These are phyloP conservation scores for Pseudonitzschia multiseries DNA, from an alignment of 108 stramenopile genomes.

Conservation along the genomic window DNA sequence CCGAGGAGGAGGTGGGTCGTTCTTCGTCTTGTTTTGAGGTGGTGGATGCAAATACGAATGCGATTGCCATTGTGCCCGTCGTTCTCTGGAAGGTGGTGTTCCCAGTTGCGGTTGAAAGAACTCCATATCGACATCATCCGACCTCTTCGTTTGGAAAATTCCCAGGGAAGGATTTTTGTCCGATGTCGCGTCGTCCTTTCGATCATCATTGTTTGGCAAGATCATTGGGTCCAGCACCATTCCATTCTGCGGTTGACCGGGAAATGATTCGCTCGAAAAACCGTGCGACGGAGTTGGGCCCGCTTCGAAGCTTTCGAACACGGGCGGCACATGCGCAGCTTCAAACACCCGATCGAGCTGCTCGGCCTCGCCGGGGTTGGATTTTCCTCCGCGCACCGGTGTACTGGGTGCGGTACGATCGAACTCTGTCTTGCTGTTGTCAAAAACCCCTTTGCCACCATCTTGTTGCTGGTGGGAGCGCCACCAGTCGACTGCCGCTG, in stretches of 20 bases:
- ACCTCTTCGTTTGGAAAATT: neutral
- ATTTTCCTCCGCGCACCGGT: no score
- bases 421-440: neutral
- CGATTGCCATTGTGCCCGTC: no score
- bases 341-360: neutral
- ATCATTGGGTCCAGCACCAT: neutral
- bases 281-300: neutral
- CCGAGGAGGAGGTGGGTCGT: neutral
- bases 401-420: neutral
- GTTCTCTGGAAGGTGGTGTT: neutral
- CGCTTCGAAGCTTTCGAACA: neutral
- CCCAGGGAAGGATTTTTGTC: neutral
- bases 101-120: neutral
- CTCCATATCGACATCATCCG: neutral
- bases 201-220: neutral
- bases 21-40: neutral
- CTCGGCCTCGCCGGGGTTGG: neutral
- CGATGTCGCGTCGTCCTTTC: neutral
- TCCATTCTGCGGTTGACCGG: neutral
- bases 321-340: neutral
- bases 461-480: neutral
- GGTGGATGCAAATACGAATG: neutral
- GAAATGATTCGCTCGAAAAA: neutral
- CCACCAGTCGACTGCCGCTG: conserved; percentile 6
- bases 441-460: neutral